Base-by-base conservation (phyloP, 768 basidiomycete genomes). In the Tephrocybe sp. region DNA sequence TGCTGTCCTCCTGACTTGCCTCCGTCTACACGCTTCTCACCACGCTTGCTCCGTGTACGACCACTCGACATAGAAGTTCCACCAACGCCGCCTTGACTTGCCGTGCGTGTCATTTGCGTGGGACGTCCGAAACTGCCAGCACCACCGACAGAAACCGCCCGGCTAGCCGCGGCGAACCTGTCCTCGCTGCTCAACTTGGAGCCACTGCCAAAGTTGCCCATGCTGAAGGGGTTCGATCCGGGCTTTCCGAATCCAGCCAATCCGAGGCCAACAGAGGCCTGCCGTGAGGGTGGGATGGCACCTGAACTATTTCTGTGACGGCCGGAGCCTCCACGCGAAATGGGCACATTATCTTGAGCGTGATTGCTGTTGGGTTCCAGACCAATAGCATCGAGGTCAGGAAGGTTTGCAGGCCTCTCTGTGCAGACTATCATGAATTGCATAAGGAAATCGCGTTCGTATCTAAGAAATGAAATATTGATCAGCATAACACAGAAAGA, bases 351-450 rank as follows among this genome's bases (percentile, higher is more conserved):
- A 76, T 73, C 41, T 72, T 52, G 40, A 72, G 53, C 60, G 84
- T 19, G 77, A 59, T 86, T 81, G 35, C 24, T 28, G 22, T 78
- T 75, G 9, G 90, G 87, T 61, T 94, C 92, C 44, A 98, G 82
- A 47, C 96, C 96, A 60, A 98, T 87, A 9, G 87, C 86, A 56
- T 93, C 92, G 47, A 98, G 79, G 52, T 92, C 83, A 32, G 93
- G 92, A 22, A 98, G 84, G 47, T 80, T 77, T 46, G 91, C 92
- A 3, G 97, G 96, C 69, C 94, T 95, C 72, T 98, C 96, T 67
- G 84, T 90, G 78, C 97, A 99, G 52, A 96, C 71, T 19, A 73
- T 70, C 90, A 97, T 94, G 74, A 99, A 99, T 65, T 99, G 96
- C 51, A 99, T 70, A 21, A 99, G 79, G 83, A 99, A 99, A 16